phyloP scores from a whole-genome alignment of 257 asterid genomes.

The Penstemon newberryi region DNA sequence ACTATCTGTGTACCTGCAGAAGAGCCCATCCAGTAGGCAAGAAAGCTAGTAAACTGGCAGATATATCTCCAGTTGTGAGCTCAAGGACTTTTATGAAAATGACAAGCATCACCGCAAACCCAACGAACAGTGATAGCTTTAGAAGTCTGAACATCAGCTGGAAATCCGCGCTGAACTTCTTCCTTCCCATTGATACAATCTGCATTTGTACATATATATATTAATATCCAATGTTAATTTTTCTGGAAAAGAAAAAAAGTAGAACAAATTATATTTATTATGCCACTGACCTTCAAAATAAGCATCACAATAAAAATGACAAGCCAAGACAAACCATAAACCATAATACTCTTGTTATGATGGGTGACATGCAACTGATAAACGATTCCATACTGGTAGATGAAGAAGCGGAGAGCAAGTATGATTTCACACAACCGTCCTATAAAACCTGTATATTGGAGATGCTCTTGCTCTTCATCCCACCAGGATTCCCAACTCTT shows the following conservation, averaged over 20 bases:
- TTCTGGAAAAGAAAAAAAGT: no score
- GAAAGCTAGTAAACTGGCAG: conserved; percentile 48
- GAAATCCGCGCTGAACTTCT: conserved; percentile 45
- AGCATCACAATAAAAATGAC: conserved; percentile 34
- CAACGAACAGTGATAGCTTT: conserved; percentile 39
- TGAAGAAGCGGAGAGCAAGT: conserved; percentile 48
- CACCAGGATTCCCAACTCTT: conserved; percentile 74
- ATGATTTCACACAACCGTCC: conserved; percentile 52
- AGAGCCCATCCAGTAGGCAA: conserved; percentile 53
- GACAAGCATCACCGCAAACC: conserved; percentile 34
- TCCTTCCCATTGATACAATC: conserved; percentile 43
- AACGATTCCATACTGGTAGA: conserved; percentile 50
- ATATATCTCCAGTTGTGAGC: conserved; percentile 36
- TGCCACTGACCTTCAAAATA: conserved; percentile 36
- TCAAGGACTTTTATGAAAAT: conserved; percentile 34
- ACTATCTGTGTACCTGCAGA: conserved; percentile 32
- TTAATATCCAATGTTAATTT: neutral
- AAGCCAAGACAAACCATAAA: conserved; percentile 42
- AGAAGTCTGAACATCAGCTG: conserved; percentile 44
- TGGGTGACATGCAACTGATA: conserved; percentile 45
- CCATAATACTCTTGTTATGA: conserved; percentile 40
- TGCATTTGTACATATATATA: conserved; percentile 6
- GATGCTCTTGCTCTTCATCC: conserved; percentile 63
- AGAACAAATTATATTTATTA: neutral
- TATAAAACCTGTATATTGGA: conserved; percentile 41